These are phyloP conservation scores for Isochrysis galbana DNA, from an alignment of 78 protist species.

Conservation along the genomic window DNA sequence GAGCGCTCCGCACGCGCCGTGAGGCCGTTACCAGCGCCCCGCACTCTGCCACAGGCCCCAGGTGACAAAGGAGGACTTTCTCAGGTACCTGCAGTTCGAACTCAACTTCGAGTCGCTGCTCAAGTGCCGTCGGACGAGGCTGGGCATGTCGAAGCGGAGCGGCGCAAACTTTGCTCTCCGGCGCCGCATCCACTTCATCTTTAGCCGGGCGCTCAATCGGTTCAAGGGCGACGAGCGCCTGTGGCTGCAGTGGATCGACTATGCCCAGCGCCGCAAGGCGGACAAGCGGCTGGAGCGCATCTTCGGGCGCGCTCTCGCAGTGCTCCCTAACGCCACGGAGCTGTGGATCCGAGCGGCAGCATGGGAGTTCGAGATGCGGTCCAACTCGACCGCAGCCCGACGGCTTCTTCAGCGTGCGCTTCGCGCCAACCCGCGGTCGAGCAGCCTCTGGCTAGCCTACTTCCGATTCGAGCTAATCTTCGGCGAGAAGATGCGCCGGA, in stretches of 20 bases:
- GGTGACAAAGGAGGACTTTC: background rate
- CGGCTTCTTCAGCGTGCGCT: slow-evolving; percentile 46
- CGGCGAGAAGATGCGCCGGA: background rate
- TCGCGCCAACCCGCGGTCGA: background rate
- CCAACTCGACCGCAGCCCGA: slow-evolving; percentile 35
- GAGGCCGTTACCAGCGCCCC: background rate
- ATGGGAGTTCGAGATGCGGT: slow-evolving; percentile 39
- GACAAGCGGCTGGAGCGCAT: background rate
- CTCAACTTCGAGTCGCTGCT: slow-evolving; percentile 34
- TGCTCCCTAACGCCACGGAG: slow-evolving; percentile 7
- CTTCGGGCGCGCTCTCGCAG: slow-evolving; percentile 34
- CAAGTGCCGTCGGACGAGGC: slow-evolving; percentile 5
- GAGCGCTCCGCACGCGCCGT: background rate
- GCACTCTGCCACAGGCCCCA: background rate
- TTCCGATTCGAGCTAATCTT: slow-evolving; percentile 40
- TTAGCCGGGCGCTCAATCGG: slow-evolving; percentile 32
- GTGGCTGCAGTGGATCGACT: slow-evolving; percentile 51
- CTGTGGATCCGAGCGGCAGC: slow-evolving; percentile 64
- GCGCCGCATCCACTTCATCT: slow-evolving; percentile 53
- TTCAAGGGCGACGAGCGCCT: slow-evolving; percentile 41
- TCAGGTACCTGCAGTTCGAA: slow-evolving; percentile 27
- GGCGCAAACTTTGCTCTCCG: background rate
- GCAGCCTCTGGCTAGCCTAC: slow-evolving; percentile 50
- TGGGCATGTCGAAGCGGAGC: background rate
- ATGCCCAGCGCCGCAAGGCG: background rate